phyloP scores from a whole-genome alignment of 768 basidiomycete species.

The Galerina marginata region DNA sequence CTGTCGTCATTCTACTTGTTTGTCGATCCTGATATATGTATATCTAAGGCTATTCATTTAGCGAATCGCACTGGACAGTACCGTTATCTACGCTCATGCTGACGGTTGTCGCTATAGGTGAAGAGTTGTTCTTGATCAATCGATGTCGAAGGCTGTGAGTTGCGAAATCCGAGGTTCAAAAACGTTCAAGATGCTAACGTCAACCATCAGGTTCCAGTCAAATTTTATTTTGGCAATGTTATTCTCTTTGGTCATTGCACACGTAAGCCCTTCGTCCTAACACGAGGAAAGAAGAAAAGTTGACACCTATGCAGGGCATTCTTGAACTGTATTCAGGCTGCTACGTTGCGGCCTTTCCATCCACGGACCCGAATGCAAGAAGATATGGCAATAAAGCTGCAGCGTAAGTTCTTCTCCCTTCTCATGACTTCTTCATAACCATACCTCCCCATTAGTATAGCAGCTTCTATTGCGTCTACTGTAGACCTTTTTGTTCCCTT shows the following conservation, averaged over 20 bases:
- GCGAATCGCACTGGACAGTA: constrained; percentile 23
- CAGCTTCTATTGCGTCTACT: constrained; percentile 17
- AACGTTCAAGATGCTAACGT: neutral
- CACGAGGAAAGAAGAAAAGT: neutral
- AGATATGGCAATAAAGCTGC: constrained; percentile 21
- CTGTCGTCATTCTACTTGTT: neutral
- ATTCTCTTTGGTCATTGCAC: constrained; percentile 21
- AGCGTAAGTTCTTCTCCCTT: constrained; percentile 13
- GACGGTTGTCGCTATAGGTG: constrained; percentile 20
- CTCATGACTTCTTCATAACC: neutral
- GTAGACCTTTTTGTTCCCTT: constrained; percentile 25
- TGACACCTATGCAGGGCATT: constrained; percentile 15
- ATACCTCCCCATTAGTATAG: constrained; percentile 11
- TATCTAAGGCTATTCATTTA: constrained; percentile 18
- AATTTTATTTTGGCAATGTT: constrained; percentile 16
- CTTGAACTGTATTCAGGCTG: constrained; percentile 27
- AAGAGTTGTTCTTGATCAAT: constrained; percentile 28
- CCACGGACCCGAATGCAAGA: constrained; percentile 15
- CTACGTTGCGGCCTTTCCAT: constrained; percentile 23
- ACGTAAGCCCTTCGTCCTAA: constrained; percentile 12
- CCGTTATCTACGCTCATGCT: constrained; percentile 24
- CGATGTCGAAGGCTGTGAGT: constrained; percentile 28
- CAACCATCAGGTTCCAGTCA: constrained; percentile 18
- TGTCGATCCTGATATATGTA: neutral
- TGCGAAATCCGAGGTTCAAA: no score